These are phyloP conservation scores for Diddensiella caesifluorescens DNA, from an alignment of 805 yeast genomes.

Conservation along the genomic window DNA sequence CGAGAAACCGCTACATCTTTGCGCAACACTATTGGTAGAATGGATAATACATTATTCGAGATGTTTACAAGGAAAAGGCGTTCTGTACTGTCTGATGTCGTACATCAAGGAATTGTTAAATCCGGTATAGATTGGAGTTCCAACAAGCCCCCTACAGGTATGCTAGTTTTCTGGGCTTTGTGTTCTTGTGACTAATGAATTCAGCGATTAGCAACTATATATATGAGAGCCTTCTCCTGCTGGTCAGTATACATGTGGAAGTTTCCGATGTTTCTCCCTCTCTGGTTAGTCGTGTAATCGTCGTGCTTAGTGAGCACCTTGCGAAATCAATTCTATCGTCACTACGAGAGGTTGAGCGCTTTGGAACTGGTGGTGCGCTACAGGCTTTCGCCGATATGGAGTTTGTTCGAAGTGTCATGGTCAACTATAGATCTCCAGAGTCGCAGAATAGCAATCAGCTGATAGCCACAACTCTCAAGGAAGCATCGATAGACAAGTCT, in stretches of 20 bases:
- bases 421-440: slow-evolving; percentile 24
- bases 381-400: slow-evolving; percentile 52
- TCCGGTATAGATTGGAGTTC: slow-evolving; percentile 41
- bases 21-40: slow-evolving; percentile 40
- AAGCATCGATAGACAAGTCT: slow-evolving; percentile 22
- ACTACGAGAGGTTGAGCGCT: slow-evolving; percentile 40
- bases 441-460: slow-evolving; percentile 24
- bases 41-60: slow-evolving; percentile 51
- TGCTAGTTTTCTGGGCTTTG: background rate
- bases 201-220: slow-evolving; percentile 37
- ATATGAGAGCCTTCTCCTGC: slow-evolving; percentile 43
- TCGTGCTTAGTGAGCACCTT: slow-evolving; percentile 40
- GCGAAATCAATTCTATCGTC: slow-evolving; percentile 35
- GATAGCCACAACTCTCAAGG: slow-evolving; percentile 29
- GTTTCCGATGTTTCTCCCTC: slow-evolving; percentile 45
- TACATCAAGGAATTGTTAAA: slow-evolving; percentile 36
- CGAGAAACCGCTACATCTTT: slow-evolving; percentile 42
- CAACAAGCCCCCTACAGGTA: slow-evolving; percentile 20
- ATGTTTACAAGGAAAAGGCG: slow-evolving; percentile 49
- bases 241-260: slow-evolving; percentile 49
- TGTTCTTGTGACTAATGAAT: background rate
- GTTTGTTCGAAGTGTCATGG: slow-evolving; percentile 40
- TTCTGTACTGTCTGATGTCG: slow-evolving; percentile 36
- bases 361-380: slow-evolving; percentile 44
- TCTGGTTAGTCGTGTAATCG: slow-evolving; percentile 41